These are phyloP conservation scores for Helicocarpus griseus DNA, from an alignment of 2,329 filamentous ascomycete genomes.

Conservation along the genomic window DNA sequence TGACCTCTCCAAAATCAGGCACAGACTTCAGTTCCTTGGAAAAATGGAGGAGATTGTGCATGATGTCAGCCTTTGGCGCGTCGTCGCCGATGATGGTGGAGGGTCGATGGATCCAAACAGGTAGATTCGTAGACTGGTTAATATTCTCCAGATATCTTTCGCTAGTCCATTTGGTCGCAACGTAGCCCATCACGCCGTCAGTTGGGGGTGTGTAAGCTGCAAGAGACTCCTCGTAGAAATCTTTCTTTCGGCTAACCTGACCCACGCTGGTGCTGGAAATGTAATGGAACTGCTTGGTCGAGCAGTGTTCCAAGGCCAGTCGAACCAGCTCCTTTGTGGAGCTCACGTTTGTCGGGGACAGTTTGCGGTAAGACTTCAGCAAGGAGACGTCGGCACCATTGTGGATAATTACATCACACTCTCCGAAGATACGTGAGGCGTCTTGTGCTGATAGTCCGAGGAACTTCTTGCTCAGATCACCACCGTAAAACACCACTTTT, in stretches of 20 bases:
- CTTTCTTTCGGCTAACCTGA: slow-evolving; percentile 20
- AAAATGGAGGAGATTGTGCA: slow-evolving; percentile 9
- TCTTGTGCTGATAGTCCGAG: slow-evolving; percentile 32
- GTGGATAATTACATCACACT: slow-evolving; percentile 45
- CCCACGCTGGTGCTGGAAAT: slow-evolving; percentile 22
- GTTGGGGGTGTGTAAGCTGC: slow-evolving; percentile 7
- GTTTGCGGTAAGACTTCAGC: slow-evolving; percentile 19
- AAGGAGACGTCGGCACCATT: slow-evolving; percentile 34
- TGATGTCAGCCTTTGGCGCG: slow-evolving; percentile 7
- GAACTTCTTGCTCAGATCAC: slow-evolving; percentile 26
- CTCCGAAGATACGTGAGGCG: slow-evolving; percentile 18
- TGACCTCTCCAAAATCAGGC: slow-evolving; percentile 5
- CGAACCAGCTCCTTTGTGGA: slow-evolving; percentile 17
- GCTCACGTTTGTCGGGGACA: slow-evolving; percentile 18
- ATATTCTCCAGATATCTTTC: slow-evolving; percentile 28
- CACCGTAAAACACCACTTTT: slow-evolving; percentile 27
- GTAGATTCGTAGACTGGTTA: background rate
- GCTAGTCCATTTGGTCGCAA: slow-evolving; percentile 31
- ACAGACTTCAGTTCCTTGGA: slow-evolving; percentile 6
- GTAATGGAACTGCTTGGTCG: slow-evolving; percentile 22
- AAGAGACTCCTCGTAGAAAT: slow-evolving; percentile 14
- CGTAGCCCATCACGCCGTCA: slow-evolving; percentile 28
- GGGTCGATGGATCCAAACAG: slow-evolving; percentile 9
- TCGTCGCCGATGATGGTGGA: slow-evolving; percentile 8
- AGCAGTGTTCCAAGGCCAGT: slow-evolving; percentile 10